Conservation (phyloP, 768 basidiomycete genomes). For the Suillus paluster region DNA sequence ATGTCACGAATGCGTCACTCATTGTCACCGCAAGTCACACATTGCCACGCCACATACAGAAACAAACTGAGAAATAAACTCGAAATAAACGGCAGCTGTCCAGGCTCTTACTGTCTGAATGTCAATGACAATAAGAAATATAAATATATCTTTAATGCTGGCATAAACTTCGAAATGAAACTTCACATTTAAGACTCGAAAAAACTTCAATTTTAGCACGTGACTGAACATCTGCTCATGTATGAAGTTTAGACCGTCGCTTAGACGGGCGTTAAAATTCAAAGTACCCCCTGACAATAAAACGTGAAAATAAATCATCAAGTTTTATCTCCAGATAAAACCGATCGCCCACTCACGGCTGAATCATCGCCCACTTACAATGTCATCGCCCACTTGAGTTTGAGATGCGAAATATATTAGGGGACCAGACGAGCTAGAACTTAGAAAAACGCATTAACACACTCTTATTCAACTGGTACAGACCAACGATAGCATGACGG, state of each 20-base stretch:
- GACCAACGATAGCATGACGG: too few relatives aligned
- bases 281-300: background rate
- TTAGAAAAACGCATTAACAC: too few relatives aligned
- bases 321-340: background rate
- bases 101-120: background rate
- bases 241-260: constrained; percentile 1
- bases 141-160: background rate
- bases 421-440: too few relatives aligned
- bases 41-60: too few relatives aligned
- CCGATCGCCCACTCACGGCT: background rate
- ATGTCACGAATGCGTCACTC: too few relatives aligned
- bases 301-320: background rate
- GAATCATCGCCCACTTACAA: background rate
- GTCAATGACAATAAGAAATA: background rate
- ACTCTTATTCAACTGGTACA: too few relatives aligned
- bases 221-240: background rate
- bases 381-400: too few relatives aligned
- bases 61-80: too few relatives aligned
- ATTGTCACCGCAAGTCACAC: too few relatives aligned
- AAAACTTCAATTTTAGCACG: background rate
- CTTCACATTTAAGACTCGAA: background rate
- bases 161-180: background rate
- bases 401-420: too few relatives aligned
- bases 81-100: too few relatives aligned
- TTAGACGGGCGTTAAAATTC: background rate